Conservation (phyloP, 805 yeast species). For the Kodamaea sagamina region DNA sequence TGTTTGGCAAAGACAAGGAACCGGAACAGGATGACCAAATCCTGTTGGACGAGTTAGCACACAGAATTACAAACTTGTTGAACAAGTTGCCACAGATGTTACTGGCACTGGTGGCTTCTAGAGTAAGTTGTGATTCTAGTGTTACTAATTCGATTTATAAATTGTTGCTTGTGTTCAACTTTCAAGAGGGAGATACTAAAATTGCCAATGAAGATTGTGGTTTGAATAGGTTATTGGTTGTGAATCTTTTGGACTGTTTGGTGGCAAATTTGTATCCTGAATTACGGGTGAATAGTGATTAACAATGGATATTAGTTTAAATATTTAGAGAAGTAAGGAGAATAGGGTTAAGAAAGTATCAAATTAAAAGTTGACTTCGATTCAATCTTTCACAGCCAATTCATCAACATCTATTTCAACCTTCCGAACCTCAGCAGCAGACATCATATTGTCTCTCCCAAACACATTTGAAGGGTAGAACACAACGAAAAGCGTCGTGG, state of each 20-base stretch:
- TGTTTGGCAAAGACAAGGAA: conserved; percentile 16
- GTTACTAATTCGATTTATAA: neutral
- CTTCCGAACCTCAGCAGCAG: conserved; percentile 28
- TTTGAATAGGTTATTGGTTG: conserved; percentile 46
- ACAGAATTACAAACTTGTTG: neutral
- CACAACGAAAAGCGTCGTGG: conserved; percentile 27
- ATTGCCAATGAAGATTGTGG: conserved; percentile 17
- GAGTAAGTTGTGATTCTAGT: neutral
- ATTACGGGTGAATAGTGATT: conserved; percentile 12
- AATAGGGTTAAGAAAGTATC: too few relatives aligned
- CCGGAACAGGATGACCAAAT: neutral
- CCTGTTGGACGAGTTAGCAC: neutral
- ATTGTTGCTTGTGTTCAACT: conserved; percentile 10
- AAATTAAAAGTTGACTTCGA: neutral
- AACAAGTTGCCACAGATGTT: neutral
- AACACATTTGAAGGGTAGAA: conserved; percentile 67
- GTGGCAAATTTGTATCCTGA: conserved; percentile 45
- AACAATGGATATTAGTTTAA: too few relatives aligned
- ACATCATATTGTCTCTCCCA: conserved; percentile 30
- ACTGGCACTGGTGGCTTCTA: conserved; percentile 5
- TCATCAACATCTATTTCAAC: conserved; percentile 17
- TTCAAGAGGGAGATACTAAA: conserved; percentile 9
- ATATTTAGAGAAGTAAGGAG: too few relatives aligned
- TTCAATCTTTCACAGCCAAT: neutral
- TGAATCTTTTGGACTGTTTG: conserved; percentile 44